Evolutionary conservation across 2,329 filamentous ascomycete genomes (phyloP), one percentile per base, ranked within the genome.

Genomic region (Juglanconis juglandina): DNA sequence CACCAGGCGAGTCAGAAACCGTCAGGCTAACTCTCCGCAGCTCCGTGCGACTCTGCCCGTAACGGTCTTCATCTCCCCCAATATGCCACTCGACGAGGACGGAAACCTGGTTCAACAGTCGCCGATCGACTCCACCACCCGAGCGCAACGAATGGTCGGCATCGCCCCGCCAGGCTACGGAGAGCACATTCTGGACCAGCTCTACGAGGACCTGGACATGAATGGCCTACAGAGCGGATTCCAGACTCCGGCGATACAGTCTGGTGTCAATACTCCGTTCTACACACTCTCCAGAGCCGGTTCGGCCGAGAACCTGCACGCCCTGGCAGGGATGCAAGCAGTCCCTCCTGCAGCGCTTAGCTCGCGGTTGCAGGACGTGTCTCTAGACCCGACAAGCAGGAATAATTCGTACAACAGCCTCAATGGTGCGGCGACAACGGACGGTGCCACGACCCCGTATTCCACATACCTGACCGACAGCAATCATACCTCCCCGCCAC

Each of bases 11-110:
- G 1, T 32, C 54, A 34, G 30, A 42, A 32, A 52, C 42, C 53
- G 30, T 41, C 63, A 67, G 49, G 69, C 58, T 66, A 61, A 72
- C 63, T 32, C 42, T 58, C 30, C 61, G 44, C 66, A 90, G 87
- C 85, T 97, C 56, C 89, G 94, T 56, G 94, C 94, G 51, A 95
- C 92, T 47, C 85, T 98, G 37, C 93, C 95, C 1, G 85, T 98
- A 14, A 92, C 92, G 58, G 88, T 99, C 44, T 97, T 96, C 76
- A 97, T 98, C 66, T 99, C 95, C 5, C 94, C 95, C 0, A 95
- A 95, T 70, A 87, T 96, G 68, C 89, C 92, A 0, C 85, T 97
- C 42, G 91, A 95, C 68, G 92, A 96, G 56, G 85, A 94, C 62
- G 95, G 96, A 67, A 88, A 90, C 68, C 82, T 98, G 2, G 79